phyloP scores from a whole-genome alignment of 1,284 basidiomycete genomes.

The Rugosomyces carneus region DNA sequence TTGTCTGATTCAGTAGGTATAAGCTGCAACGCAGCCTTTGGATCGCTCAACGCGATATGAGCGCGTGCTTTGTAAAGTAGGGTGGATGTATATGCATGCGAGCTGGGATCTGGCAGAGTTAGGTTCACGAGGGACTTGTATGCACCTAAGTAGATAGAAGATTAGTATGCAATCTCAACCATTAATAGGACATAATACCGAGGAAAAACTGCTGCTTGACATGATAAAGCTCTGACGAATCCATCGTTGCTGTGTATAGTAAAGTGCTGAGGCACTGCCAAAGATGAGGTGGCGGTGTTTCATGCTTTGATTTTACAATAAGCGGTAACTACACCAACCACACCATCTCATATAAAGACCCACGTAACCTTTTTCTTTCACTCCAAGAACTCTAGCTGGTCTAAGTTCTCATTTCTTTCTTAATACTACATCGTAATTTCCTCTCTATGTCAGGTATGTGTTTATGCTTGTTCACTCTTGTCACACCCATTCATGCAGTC shows the following conservation, averaged over 20 bases:
- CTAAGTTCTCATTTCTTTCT: slow-evolving; percentile 18
- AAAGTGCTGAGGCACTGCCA: too few species aligned
- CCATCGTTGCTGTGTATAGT: slow-evolving; percentile 39
- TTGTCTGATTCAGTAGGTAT: slow-evolving; percentile 57
- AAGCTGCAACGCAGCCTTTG: slow-evolving; percentile 48
- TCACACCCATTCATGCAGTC: background rate
- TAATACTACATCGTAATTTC: slow-evolving; percentile 3
- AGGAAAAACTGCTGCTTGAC: slow-evolving; percentile 83
- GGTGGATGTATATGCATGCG: slow-evolving; percentile 56
- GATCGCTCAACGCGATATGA: slow-evolving; percentile 69
- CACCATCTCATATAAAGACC: slow-evolving; percentile 11
- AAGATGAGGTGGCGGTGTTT: slow-evolving; percentile 6
- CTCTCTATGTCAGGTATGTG: slow-evolving; percentile 15
- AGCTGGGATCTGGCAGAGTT: slow-evolving; percentile 52
- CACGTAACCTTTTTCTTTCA: background rate
- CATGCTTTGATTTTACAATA: background rate
- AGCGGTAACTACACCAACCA: slow-evolving; percentile 13
- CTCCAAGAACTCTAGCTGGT: slow-evolving; percentile 19
- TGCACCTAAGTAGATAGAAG: slow-evolving; percentile 41
- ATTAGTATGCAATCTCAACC: slow-evolving; percentile 3
- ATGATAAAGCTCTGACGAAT: slow-evolving; percentile 78
- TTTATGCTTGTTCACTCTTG: background rate
- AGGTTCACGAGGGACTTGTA: slow-evolving; percentile 54
- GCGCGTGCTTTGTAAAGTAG: slow-evolving; percentile 83
- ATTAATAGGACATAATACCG: slow-evolving; percentile 34